Base-by-base conservation (phyloP, 129 eudicot genomes). In the Tagetes patula region DNA sequence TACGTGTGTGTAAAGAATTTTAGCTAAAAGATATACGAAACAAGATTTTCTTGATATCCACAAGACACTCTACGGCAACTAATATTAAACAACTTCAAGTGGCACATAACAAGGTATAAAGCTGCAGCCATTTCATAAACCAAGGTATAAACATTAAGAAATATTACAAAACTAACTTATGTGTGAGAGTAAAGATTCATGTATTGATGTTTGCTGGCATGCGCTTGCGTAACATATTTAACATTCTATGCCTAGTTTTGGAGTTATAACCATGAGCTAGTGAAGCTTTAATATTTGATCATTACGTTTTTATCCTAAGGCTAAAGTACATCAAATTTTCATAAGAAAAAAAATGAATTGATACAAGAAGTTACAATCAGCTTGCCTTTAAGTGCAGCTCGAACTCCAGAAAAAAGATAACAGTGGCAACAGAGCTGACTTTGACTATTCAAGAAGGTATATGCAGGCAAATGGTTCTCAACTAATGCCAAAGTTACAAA, bases 351-450 rank as follows among this genome's bases (percentile, higher is more conserved):
- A 33, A 54, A 61, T 3, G 11, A 69, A 27, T 10, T 2, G 8
- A 55, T 69, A 46, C 41, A 78, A 58, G n/a, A 59, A 65, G 13
- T 14, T 62, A 54, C 34, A 68, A 72, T 76, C 70, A 54, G 80
- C 42, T 67, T 67, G 48, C 76, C 79, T 75, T 78, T 74, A 34
- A 79, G 53, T 65, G 70, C 80, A 79, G 71, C 70, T 58, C 52
- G 50, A 52, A 67, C 59, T 65, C 45, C 61, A 45, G 36, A 54
- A 55, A 32, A 61, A 60, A 65, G 58, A 47, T 32, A 20, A 66
- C 4, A 53, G 65, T 69, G 54, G 72, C 67, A 67, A 54, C 68
- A 53, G 20, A 39, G 27, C 68, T 49, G 73, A 68, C 69, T 60
- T 72, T 71, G 32, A 14, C 58, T 62, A 27, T 59, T 31, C 66